A percentile compares a stretch with the other conserved stretches of the same genome.
These are phyloP conservation scores for Primulina tabacum DNA, from an alignment of 257 asterid genomes.

Conservation along the genomic window DNA sequence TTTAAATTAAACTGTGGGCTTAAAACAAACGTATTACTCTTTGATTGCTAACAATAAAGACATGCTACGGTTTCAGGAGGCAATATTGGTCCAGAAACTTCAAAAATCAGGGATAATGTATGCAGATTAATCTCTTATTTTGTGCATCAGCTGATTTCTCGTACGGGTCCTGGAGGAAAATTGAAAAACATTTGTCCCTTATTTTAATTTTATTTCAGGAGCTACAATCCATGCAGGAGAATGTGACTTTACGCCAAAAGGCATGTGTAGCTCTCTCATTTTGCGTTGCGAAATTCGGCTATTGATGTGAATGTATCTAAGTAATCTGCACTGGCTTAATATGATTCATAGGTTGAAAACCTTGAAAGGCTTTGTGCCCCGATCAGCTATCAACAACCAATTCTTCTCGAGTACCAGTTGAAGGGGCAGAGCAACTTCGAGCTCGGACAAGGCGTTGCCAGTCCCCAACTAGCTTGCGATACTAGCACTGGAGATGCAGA, in stretches of 20 bases:
- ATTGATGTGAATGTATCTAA: too few relatives aligned
- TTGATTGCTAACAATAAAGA: not conserved
- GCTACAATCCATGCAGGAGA: conserved; percentile 51
- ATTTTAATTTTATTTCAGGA: conserved; percentile 36
- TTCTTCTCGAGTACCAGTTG: conserved; percentile 33
- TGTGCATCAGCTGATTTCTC: not conserved
- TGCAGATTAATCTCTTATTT: not conserved
- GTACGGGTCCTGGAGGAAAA: too few relatives aligned
- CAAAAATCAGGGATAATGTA: conserved; percentile 44
- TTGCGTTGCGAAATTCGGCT: too few relatives aligned
- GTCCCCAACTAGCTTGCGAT: conserved; percentile 36
- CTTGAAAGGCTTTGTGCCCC: not conserved
- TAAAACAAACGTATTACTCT: too few relatives aligned
- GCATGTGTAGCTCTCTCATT: conserved; percentile 26
- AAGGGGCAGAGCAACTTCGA: conserved; percentile 31
- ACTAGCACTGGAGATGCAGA: conserved; percentile 42
- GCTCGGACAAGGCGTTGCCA: conserved; percentile 17
- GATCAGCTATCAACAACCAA: not conserved
- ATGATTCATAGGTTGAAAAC: not conserved
- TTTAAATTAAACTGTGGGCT: not conserved
- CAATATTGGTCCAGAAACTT: conserved; percentile 45
- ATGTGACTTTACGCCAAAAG: conserved; percentile 44
- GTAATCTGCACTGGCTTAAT: not conserved
- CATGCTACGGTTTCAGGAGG: conserved; percentile 44
- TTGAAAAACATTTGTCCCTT: not conserved